Evolutionary conservation across 768 basidiomycete species (phyloP), one percentile per base, ranked within the genome.

Genomic region (Thelephora aurantiotincta): DNA sequence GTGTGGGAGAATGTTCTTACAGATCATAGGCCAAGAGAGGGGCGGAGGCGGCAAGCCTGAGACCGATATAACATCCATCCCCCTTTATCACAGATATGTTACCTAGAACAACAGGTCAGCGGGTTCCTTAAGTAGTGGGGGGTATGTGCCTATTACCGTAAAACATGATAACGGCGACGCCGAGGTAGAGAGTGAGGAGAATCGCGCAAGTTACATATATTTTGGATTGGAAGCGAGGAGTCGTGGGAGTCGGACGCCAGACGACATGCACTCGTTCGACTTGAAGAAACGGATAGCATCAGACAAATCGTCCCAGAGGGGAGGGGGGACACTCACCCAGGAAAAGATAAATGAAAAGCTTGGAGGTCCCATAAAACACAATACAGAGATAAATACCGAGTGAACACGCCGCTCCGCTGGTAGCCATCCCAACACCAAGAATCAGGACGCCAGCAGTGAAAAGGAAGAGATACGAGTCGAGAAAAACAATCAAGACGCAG

Each of bases 201-300:
- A 61, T 48, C 18, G 66, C 50, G 52, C 72, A 71, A 2, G 59
- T 35, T 11, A 71, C 56, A 50, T 71, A 76, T 2, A 71, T 58
- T 3, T 65, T 65, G 0, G 69, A 69, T 37, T 64, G 62, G 16
- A 65, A 55, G 4, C 73, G 61, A 33, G 58, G 55, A 33, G 56
- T 54, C 2, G 57, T 53, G 6, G 56, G 54, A 11, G 60, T 62
- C 3, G 65, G 59, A 13, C 63, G 60, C 72, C 72, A 72, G 3
- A 73, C 69, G 42, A 72, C 62, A 50, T 71, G 65, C 18, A 72
- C 68, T 37, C 68, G 68, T 53, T 73, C 71, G 18, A 67, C 70
- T 72, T 49, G 7, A 35, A 30, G 43, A 44, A 16, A 33, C 22
- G 48, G n/a, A 30, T 47, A 44, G 45, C 18, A 6, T 3, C 23